These are phyloP conservation scores for Straminergon stramineum DNA, from an alignment of 225 moss, liverwort and hornwort species.

Conservation along the genomic window DNA sequence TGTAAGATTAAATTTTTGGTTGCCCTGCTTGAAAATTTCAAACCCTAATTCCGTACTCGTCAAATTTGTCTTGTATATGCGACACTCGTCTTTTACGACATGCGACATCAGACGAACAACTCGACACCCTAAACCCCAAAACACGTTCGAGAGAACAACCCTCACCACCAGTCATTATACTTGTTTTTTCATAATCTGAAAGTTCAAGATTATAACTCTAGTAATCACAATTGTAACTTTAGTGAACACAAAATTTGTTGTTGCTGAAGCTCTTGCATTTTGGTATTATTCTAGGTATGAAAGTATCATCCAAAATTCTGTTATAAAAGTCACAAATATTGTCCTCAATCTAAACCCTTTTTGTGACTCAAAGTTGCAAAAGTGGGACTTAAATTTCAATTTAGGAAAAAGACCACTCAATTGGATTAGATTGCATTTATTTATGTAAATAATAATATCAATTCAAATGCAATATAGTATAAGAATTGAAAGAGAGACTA, in stretches of 20 bases:
- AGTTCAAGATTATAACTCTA: background rate
- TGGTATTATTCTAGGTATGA: background rate
- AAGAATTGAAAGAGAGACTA: background rate
- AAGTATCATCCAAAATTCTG: background rate
- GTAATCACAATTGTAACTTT: background rate
- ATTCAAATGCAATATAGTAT: background rate
- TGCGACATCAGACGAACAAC: too few species aligned
- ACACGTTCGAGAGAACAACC: too few species aligned
- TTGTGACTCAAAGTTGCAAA: background rate
- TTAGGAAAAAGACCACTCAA: background rate
- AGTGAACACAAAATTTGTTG: background rate
- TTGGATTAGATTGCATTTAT: background rate
- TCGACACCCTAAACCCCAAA: too few species aligned
- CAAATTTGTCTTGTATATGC: too few species aligned
- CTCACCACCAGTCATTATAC: fast-evolving
- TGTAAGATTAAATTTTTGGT: too few species aligned
- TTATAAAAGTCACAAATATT: background rate
- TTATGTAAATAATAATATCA: background rate
- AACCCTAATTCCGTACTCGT: too few species aligned
- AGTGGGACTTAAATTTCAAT: background rate
- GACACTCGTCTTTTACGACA: too few species aligned
- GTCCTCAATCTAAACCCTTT: background rate
- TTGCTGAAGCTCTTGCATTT: background rate
- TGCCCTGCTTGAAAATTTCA: too few species aligned
- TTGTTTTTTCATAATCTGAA: too few species aligned